These are phyloP conservation scores for Mycosphaerella arachidis DNA, from an alignment of 2,329 filamentous ascomycete genomes.

Conservation along the genomic window DNA sequence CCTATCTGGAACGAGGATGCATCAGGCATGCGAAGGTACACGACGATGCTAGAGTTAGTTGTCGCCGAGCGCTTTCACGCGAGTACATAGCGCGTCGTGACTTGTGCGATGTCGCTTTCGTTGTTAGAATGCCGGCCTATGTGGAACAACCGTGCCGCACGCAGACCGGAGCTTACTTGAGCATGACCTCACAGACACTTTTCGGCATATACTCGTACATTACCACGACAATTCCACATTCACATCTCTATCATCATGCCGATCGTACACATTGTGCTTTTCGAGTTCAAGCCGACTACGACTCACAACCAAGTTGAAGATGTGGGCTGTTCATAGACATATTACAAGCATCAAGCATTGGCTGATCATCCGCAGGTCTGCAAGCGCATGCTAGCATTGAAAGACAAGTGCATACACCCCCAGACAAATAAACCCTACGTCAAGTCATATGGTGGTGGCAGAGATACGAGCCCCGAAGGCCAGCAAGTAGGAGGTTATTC, in stretches of 20 bases:
- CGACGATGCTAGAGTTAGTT: too few species aligned
- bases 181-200: not conserved
- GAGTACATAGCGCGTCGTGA: too few species aligned
- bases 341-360: not conserved
- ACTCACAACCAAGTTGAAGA: slow-evolving; percentile 50
- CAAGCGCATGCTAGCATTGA: slow-evolving; percentile 53
- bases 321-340: slow-evolving; percentile 40
- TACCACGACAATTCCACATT: not conserved
- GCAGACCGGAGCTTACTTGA: not conserved
- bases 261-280: slow-evolving; percentile 64
- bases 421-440: slow-evolving; percentile 58
- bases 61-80: too few species aligned
- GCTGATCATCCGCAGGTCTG: slow-evolving; percentile 44
- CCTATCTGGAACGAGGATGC: not conserved
- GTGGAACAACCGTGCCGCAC: too few species aligned
- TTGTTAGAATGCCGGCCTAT: too few species aligned
- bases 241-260: slow-evolving; percentile 46
- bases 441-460: slow-evolving; percentile 53
- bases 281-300: slow-evolving; percentile 57
- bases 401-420: slow-evolving; percentile 57
- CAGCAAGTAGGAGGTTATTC: slow-evolving; percentile 47
- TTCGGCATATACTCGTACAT: not conserved
- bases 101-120: too few species aligned
- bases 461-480: slow-evolving; percentile 59
- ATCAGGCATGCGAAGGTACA: not conserved